Conservation (phyloP, 495 filamentous ascomycete species). For the Neurospora sublineolata region DNA sequence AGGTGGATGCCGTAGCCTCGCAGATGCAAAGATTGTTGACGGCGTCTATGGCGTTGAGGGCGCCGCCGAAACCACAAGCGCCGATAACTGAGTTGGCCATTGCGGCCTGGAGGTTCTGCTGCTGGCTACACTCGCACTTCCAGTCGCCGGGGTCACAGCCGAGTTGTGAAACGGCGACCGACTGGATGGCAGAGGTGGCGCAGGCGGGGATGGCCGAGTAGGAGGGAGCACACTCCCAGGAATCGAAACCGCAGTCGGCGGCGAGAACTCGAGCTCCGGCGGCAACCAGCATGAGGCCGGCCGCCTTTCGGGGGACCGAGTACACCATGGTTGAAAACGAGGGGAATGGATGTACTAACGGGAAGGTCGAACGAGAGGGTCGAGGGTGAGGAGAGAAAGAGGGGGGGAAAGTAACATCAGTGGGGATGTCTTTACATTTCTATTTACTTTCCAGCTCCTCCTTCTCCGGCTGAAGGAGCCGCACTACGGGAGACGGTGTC, state of each 20-base stretch:
- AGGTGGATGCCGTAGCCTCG: neutral
- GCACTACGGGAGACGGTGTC: neutral
- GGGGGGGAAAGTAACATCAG: neutral
- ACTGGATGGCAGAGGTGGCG: slow-evolving; percentile 2
- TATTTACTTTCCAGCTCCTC: neutral
- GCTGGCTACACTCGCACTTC: neutral
- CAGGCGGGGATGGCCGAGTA: neutral
- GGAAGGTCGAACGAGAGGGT: neutral
- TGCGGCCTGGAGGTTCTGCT: neutral
- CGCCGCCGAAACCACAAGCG: neutral
- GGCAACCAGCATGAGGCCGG: neutral
- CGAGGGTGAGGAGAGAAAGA: neutral
- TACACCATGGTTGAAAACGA: neutral
- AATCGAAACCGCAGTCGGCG: neutral
- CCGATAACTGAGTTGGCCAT: neutral
- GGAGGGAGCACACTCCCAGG: neutral
- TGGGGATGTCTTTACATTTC: neutral
- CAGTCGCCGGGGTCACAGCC: slow-evolving; percentile 1
- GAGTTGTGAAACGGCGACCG: neutral
- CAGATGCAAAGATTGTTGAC: neutral
- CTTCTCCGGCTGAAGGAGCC: neutral
- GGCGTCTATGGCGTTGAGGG: neutral
- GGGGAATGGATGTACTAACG: neutral
- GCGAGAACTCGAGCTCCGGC: neutral
- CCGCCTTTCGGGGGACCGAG: neutral